Conservation (phyloP, 2,329 filamentous ascomycete genomes). For the Lecanoromycetidae sp. region DNA sequence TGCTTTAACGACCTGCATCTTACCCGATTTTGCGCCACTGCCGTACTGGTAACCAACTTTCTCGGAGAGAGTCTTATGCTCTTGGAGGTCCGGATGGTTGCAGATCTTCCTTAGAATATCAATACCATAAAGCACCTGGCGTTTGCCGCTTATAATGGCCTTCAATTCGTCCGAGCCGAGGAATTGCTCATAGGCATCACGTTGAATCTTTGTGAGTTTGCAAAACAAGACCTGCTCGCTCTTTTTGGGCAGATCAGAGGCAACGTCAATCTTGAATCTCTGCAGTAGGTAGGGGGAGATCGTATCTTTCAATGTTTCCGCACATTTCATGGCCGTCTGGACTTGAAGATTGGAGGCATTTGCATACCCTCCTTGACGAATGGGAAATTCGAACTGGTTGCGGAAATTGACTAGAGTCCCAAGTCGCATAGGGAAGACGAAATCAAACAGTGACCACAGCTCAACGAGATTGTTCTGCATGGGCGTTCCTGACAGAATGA, state of each 20-base stretch:
- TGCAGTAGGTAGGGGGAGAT: slow-evolving; percentile 91
- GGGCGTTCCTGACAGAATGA: slow-evolving; percentile 91
- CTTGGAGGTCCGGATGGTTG: slow-evolving; percentile 84
- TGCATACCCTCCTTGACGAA: slow-evolving; percentile 83
- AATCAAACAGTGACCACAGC: slow-evolving; percentile 95
- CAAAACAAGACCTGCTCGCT: slow-evolving; percentile 94
- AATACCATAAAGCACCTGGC: slow-evolving; percentile 77
- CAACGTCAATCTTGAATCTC: slow-evolving; percentile 85
- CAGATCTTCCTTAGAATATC: slow-evolving; percentile 91
- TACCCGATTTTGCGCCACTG: slow-evolving; percentile 66
- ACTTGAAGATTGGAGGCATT: slow-evolving; percentile 91
- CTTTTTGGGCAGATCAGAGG: slow-evolving; percentile 86
- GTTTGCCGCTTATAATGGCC: slow-evolving; percentile 62
- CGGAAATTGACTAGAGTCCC: slow-evolving; percentile 86
- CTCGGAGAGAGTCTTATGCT: slow-evolving; percentile 48
- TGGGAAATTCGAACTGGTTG: slow-evolving; percentile 85
- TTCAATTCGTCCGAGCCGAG: slow-evolving; percentile 72
- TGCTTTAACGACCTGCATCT: slow-evolving; percentile 88
- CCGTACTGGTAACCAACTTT: slow-evolving; percentile 67
- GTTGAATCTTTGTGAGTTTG: slow-evolving; percentile 70
- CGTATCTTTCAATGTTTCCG: slow-evolving; percentile 82
- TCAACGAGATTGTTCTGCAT: slow-evolving; percentile 96
- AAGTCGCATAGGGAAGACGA: slow-evolving; percentile 90
- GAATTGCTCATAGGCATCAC: slow-evolving; percentile 69
- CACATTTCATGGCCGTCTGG: slow-evolving; percentile 86